These are phyloP conservation scores for Fusarium paranaense DNA, from an alignment of 2,329 filamentous ascomycete genomes.

Conservation along the genomic window DNA sequence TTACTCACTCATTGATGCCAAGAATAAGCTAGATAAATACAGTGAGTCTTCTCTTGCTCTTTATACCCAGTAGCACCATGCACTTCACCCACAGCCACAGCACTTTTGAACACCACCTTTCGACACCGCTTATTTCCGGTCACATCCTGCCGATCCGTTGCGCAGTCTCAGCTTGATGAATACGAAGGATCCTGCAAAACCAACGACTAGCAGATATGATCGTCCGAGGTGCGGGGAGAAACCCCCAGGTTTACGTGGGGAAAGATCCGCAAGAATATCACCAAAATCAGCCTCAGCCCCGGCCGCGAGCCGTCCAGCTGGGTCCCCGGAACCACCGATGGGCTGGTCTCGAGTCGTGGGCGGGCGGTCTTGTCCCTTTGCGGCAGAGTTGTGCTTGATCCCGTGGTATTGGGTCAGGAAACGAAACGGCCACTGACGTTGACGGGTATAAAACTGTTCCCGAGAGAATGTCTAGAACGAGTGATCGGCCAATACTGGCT, in stretches of 20 bases:
- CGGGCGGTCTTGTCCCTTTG: not conserved
- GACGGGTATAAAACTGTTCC: not conserved
- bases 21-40: not conserved
- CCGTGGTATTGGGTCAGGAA: not conserved
- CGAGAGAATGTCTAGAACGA: not conserved
- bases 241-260: not conserved
- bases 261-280: slow-evolving; percentile 1
- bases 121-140: not conserved
- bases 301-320: not conserved
- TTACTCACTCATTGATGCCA: not conserved
- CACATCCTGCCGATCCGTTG: not conserved
- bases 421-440: not conserved
- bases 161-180: not conserved
- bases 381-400: not conserved
- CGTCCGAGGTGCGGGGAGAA: not conserved
- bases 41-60: not conserved
- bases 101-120: not conserved
- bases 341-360: not conserved
- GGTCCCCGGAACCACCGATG: not conserved
- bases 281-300: not conserved
- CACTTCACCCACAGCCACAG: not conserved
- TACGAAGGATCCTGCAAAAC: not conserved
- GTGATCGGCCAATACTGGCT: not conserved
- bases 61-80: not conserved
- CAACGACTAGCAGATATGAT: not conserved